Percentiles rank a stretch among this genome's conserved stretches.
These are phyloP conservation scores for Stromatinia cepivora DNA, from an alignment of 2,329 filamentous ascomycete species.

Conservation along the genomic window DNA sequence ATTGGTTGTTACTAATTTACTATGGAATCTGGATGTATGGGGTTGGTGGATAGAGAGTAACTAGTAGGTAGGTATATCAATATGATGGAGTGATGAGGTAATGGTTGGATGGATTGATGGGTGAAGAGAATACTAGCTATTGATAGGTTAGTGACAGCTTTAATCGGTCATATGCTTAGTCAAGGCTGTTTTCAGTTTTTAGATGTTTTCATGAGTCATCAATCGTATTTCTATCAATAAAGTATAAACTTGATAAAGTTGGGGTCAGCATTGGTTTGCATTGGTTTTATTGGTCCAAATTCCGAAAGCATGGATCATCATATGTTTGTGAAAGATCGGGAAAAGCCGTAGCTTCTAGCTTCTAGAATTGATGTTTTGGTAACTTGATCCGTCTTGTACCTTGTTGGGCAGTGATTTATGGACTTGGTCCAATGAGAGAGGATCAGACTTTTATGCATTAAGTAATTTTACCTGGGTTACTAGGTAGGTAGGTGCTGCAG, in stretches of 20 bases:
- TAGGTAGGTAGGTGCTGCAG: too few species aligned
- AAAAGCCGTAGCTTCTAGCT: constrained; percentile 5
- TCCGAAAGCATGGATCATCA: background rate
- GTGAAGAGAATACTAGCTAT: too few species aligned
- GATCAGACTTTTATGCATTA: too few species aligned
- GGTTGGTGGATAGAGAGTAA: background rate
- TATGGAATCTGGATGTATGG: background rate
- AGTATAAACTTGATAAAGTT: background rate
- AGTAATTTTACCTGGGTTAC: too few species aligned
- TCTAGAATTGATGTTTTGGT: background rate
- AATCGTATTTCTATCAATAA: too few species aligned
- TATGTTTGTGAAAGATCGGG: background rate
- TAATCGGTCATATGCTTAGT: background rate
- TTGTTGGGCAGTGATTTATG: background rate
- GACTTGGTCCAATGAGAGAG: too few species aligned
- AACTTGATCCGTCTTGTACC: background rate
- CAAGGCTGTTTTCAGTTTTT: background rate
- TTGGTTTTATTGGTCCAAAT: background rate
- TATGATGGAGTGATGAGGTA: too few species aligned
- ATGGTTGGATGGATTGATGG: background rate
- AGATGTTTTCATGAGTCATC: too few species aligned
- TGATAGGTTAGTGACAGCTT: background rate
- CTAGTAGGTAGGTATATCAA: too few species aligned
- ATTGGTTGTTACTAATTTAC: background rate
- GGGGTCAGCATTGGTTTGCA: background rate